phyloP scores from a whole-genome alignment of 139 green algal genomes.

The Diplosphaera chodatii region DNA sequence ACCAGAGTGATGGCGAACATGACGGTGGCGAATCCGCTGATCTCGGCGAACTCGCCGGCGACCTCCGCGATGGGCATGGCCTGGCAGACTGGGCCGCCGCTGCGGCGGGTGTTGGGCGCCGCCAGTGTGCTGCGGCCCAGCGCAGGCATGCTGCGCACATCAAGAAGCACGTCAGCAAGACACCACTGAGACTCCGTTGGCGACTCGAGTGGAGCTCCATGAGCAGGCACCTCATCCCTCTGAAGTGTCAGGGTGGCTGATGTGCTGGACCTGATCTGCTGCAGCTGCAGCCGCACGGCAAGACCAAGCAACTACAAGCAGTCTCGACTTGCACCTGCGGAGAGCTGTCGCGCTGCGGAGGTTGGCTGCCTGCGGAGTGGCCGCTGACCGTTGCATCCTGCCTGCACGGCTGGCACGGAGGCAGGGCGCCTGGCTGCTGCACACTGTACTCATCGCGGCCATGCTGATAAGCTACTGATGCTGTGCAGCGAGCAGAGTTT shows the following conservation, averaged over 20 bases:
- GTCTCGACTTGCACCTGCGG: not conserved
- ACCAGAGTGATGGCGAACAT: conserved; percentile 83
- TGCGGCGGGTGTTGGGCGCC: not conserved
- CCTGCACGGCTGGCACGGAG: not conserved
- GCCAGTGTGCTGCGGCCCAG: not conserved
- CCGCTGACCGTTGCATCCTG: not conserved
- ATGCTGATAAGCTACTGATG: not conserved
- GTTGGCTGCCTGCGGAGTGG: not conserved
- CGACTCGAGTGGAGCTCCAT: no score
- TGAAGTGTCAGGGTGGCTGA: no score
- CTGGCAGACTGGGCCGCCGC: conserved; percentile 5
- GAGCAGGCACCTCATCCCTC: no score
- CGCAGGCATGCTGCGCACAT: not conserved
- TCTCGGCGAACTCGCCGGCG: conserved; percentile 71
- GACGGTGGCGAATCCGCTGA: conserved; percentile 63
- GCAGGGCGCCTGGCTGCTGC: not conserved
- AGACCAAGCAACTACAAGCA: no score
- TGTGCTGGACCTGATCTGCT: no score
- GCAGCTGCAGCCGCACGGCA: no score
- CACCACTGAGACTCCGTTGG: no score
- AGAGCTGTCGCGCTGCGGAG: not conserved
- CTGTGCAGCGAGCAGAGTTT: no score
- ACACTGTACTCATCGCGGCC: not conserved
- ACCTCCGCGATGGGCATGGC: conserved; percentile 72
- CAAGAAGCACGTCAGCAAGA: no score